A percentile compares a stretch with the other conserved stretches of the same genome.
These are phyloP conservation scores for Biscogniauxia marginata DNA, from an alignment of 2,329 filamentous ascomycete species.

Conservation along the genomic window DNA sequence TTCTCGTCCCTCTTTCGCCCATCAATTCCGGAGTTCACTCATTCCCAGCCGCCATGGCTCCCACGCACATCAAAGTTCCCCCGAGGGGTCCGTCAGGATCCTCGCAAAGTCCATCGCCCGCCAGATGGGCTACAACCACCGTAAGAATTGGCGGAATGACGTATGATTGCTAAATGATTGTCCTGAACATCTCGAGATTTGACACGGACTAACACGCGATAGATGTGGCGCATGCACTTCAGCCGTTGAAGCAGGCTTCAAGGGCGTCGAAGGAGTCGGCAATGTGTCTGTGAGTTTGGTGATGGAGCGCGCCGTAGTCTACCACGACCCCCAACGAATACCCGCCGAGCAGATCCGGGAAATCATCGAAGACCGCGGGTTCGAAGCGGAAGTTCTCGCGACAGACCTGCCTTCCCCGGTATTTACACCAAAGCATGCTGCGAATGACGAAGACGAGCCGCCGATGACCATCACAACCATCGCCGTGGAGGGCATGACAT, in stretches of 20 bases:
- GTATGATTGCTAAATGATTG: slow-evolving; percentile 32
- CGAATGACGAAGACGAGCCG: slow-evolving; percentile 36
- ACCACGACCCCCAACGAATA: slow-evolving; percentile 77
- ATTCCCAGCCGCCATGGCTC: slow-evolving; percentile 44
- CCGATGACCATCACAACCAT: slow-evolving; percentile 67
- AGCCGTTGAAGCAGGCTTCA: slow-evolving; percentile 90
- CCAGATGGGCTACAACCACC: slow-evolving; percentile 84
- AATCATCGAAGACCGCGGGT: slow-evolving; percentile 87
- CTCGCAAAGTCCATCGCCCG: slow-evolving; percentile 38
- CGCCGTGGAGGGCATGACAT: slow-evolving; percentile 85
- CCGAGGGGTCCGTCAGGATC: slow-evolving; percentile 33
- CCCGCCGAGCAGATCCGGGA: slow-evolving; percentile 75
- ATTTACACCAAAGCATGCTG: slow-evolving; percentile 38
- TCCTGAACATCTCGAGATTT: background rate
- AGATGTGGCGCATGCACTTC: slow-evolving; percentile 92
- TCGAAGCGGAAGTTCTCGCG: slow-evolving; percentile 85
- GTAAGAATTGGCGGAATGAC: slow-evolving; percentile 87
- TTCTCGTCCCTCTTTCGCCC: background rate
- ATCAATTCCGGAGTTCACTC: background rate
- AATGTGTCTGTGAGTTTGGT: slow-evolving; percentile 90
- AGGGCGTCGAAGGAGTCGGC: slow-evolving; percentile 74
- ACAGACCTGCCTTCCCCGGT: slow-evolving; percentile 67
- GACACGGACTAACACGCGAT: slow-evolving; percentile 42
- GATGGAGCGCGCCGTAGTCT: slow-evolving; percentile 92
- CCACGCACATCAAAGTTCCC: slow-evolving; percentile 48